phyloP scores from a whole-genome alignment of 2,329 filamentous ascomycete genomes.

The Epichloe coenophiala region DNA sequence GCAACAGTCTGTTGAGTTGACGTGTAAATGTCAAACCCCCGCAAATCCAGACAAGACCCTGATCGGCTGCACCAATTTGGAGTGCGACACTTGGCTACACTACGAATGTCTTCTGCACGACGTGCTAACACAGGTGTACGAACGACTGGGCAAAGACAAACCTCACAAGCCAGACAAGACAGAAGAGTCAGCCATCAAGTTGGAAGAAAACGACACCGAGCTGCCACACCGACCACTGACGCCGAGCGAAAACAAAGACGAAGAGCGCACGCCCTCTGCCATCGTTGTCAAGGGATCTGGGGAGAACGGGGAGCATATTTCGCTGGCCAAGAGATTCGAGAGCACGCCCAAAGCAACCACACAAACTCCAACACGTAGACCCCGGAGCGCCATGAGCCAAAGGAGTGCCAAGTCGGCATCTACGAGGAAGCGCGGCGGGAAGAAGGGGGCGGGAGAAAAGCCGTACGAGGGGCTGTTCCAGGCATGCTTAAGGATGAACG shows the following conservation, averaged over 20 bases:
- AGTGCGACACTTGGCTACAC: conserved; percentile 50
- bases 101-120: conserved; percentile 47
- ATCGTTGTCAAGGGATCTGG: conserved; percentile 39
- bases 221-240: conserved; percentile 30
- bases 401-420: conserved; percentile 14
- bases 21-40: conserved; percentile 46
- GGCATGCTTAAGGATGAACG: conserved; percentile 33
- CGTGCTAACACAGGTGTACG: conserved; percentile 34
- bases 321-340: conserved; percentile 21
- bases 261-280: conserved; percentile 32
- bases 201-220: conserved; percentile 12
- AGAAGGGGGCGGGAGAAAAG: conserved; percentile 23
- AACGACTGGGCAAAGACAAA: conserved; percentile 35
- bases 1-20: conserved; percentile 35
- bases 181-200: conserved; percentile 24
- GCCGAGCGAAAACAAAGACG: conserved; percentile 35
- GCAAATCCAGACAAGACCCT: conserved; percentile 49
- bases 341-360: conserved; percentile 16
- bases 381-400: conserved; percentile 12
- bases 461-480: conserved; percentile 40
- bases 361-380: conserved; percentile 19
- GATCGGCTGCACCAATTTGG: conserved; percentile 40
- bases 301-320: conserved; percentile 25
- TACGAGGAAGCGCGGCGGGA: conserved; percentile 25
- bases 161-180: conserved; percentile 38